Conservation (phyloP, 306 rosid species). For the Dalbergia cochinchinensis region DNA sequence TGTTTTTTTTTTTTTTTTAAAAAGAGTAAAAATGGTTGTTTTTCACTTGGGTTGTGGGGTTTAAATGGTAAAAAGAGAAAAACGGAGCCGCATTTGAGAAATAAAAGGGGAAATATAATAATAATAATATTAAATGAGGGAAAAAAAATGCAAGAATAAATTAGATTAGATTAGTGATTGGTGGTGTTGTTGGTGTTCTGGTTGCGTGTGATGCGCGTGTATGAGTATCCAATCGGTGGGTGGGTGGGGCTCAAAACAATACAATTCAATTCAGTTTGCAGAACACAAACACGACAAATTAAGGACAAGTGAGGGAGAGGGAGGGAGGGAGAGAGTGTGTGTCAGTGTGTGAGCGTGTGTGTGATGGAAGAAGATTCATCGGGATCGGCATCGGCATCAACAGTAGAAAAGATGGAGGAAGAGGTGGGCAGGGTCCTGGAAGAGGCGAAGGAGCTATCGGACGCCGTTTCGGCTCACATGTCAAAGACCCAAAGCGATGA, state of each 20-base stretch:
- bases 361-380: conserved; percentile 43
- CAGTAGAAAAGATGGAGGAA: conserved; percentile 56
- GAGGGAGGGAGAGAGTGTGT: neutral
- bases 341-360: neutral
- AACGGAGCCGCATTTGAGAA: neutral
- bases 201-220: neutral
- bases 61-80: neutral
- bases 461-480: conserved; percentile 63
- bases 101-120: neutral
- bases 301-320: neutral
- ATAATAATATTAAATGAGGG: neutral
- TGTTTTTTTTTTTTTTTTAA: too few relatives aligned
- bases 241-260: neutral
- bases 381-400: too few relatives aligned
- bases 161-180: neutral
- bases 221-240: neutral
- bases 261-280: neutral
- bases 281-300: neutral
- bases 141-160: neutral
- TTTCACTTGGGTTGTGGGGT: neutral
- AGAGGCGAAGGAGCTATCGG: conserved; percentile 80
- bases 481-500: conserved; percentile 60
- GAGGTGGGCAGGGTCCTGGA: conserved; percentile 68
- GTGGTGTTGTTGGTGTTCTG: neutral
- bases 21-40: neutral